Conservation (phyloP, 805 yeast species). For the Nakazawaea ishiwadae region DNA sequence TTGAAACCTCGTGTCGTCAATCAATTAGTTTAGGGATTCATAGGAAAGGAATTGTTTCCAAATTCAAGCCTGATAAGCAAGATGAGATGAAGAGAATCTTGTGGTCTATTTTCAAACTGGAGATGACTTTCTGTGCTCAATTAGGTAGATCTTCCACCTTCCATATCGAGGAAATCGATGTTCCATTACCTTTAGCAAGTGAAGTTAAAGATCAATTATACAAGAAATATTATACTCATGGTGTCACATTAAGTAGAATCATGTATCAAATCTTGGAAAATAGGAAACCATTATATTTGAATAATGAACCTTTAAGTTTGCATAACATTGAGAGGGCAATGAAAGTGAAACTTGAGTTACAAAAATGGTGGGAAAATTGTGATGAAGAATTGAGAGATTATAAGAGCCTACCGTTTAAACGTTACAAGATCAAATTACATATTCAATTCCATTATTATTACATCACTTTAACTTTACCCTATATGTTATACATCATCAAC, state of each 20-base stretch:
- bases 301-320: conserved; percentile 34
- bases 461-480: conserved; percentile 38
- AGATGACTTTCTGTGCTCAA: conserved; percentile 35
- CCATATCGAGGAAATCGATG: conserved; percentile 38
- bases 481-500: conserved; percentile 33
- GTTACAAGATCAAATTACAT: conserved; percentile 37
- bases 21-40: conserved; percentile 45
- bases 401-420: conserved; percentile 25
- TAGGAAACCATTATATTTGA: conserved; percentile 26
- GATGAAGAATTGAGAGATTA: conserved; percentile 28
- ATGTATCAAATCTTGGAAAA: conserved; percentile 36
- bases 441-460: conserved; percentile 36
- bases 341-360: conserved; percentile 29
- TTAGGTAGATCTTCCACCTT: conserved; percentile 43
- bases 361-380: conserved; percentile 29
- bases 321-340: conserved; percentile 36
- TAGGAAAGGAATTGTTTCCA: conserved; percentile 30
- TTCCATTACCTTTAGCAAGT: conserved; percentile 30
- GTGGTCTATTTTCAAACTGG: conserved; percentile 42
- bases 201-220: conserved; percentile 27
- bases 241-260: conserved; percentile 31
- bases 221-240: conserved; percentile 27
- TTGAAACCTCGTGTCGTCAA: conserved; percentile 44
- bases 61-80: conserved; percentile 27
- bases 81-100: conserved; percentile 36